These are phyloP conservation scores for Trichoderma sp. DNA, from an alignment of 2,329 filamentous ascomycete genomes.

Conservation along the genomic window DNA sequence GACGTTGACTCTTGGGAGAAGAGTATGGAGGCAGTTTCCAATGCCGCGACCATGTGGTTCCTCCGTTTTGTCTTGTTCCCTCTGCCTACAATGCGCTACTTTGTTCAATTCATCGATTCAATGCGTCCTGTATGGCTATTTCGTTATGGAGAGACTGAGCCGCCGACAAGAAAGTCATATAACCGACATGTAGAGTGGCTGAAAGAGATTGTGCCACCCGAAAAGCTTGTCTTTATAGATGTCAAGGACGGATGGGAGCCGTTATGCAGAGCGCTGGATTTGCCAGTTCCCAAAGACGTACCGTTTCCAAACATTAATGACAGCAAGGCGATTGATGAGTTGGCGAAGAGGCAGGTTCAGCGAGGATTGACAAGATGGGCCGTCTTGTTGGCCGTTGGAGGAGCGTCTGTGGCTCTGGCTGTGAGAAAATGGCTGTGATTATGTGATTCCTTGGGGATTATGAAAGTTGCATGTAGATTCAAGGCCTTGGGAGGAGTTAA, in stretches of 20 bases:
- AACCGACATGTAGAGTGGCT: slow-evolving; percentile 16
- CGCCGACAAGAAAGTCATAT: slow-evolving; percentile 15
- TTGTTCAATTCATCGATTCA: slow-evolving; percentile 18
- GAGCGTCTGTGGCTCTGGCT: not conserved
- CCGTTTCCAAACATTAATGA: slow-evolving; percentile 17
- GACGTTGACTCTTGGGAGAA: slow-evolving; percentile 25
- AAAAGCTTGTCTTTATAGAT: not conserved
- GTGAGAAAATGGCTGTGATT: not conserved
- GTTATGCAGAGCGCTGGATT: not conserved
- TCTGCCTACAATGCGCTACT: slow-evolving; percentile 25
- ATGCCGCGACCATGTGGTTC: slow-evolving; percentile 20
- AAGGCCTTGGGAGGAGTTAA: too few species aligned
- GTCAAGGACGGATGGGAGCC: not conserved
- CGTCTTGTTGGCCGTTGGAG: not conserved
- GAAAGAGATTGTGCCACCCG: not conserved
- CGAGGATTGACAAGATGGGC: not conserved
- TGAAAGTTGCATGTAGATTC: too few species aligned
- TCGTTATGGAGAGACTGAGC: slow-evolving; percentile 12
- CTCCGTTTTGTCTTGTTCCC: slow-evolving; percentile 26
- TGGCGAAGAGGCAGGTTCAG: not conserved
- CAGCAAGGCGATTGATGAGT: slow-evolving; percentile 11
- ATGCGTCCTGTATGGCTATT: not conserved
- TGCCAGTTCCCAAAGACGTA: slow-evolving; percentile 10
- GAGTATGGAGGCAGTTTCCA: slow-evolving; percentile 24
- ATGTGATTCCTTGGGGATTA: not conserved